Conservation (phyloP, 768 basidiomycete genomes). For the Pisolithus microcarpus region DNA sequence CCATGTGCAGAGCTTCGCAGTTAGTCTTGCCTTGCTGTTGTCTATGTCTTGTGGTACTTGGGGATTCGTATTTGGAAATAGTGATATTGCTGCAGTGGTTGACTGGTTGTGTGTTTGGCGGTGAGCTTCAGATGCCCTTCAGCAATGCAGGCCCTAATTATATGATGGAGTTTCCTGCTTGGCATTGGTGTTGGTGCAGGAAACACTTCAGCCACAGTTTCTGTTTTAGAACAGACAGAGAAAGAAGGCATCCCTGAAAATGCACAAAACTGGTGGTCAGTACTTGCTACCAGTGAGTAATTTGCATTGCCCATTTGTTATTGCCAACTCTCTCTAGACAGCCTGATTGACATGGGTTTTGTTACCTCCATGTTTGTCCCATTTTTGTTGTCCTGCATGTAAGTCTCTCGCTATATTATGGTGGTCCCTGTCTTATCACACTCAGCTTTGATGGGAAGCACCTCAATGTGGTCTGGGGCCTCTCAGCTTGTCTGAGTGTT, state of each 20-base stretch:
- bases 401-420: constrained; percentile 19
- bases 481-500: constrained; percentile 77
- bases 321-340: constrained; percentile 35
- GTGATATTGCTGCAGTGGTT: constrained; percentile 55
- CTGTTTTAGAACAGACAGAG: constrained; percentile 86
- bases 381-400: constrained; percentile 86
- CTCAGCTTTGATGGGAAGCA: constrained; percentile 68
- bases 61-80: constrained; percentile 27
- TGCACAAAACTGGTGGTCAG: constrained; percentile 80
- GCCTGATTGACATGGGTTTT: constrained; percentile 84
- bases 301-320: background rate
- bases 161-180: constrained; percentile 58
- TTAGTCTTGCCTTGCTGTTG: constrained; percentile 81
- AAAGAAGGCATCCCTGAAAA: constrained; percentile 70
- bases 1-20: constrained; percentile 59
- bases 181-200: constrained; percentile 87
- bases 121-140: constrained; percentile 27
- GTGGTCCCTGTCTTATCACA: background rate
- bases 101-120: constrained; percentile 61
- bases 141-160: background rate
- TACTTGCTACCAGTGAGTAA: constrained; percentile 75
- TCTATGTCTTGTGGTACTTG: constrained; percentile 58
- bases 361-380: constrained; percentile 77
- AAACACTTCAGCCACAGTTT: constrained; percentile 86
- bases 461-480: constrained; percentile 79